Conservation (phyloP, 2,329 filamentous ascomycete genomes). For the Ceratocystis harringtonii region DNA sequence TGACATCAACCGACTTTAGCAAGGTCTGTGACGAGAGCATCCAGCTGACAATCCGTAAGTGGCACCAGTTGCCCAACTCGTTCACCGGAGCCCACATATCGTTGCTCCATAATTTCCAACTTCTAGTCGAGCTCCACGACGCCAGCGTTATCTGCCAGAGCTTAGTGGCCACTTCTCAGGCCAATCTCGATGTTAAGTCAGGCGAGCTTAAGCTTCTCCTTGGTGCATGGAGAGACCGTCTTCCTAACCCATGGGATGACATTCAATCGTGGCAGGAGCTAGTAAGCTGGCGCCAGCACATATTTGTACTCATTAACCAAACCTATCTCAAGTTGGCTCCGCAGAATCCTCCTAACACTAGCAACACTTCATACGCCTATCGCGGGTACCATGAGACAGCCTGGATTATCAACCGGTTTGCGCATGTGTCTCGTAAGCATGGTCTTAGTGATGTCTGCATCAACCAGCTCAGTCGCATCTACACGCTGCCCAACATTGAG, state of each 20-base stretch:
- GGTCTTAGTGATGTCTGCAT: conserved; percentile 95
- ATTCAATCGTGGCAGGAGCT: conserved; percentile 99
- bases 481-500: conserved; percentile 96
- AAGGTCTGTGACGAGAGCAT: conserved; percentile 92
- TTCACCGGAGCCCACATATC: conserved; percentile 94
- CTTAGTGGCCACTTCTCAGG: conserved; percentile 65
- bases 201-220: conserved; percentile 88
- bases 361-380: conserved; percentile 88
- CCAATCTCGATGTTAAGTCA: conserved; percentile 84
- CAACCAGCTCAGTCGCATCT: conserved; percentile 90
- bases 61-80: conserved; percentile 90
- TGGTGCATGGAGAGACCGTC: conserved; percentile 83
- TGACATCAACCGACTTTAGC: conserved; percentile 56
- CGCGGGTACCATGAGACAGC: conserved; percentile 96
- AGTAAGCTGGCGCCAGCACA: conserved; percentile 98
- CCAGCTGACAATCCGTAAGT: conserved; percentile 91
- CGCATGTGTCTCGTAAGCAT: conserved; percentile 93
- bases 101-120: conserved; percentile 92
- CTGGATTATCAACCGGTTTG: conserved; percentile 99
- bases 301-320: conserved; percentile 91
- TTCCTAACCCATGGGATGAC: conserved; percentile 98
- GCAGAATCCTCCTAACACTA: conserved; percentile 56
- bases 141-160: conserved; percentile 93
- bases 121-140: conserved; percentile 92
- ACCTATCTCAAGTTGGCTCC: conserved; percentile 81